Conservation (phyloP, 495 filamentous ascomycete species). For the Elasticomyces elasticus region DNA sequence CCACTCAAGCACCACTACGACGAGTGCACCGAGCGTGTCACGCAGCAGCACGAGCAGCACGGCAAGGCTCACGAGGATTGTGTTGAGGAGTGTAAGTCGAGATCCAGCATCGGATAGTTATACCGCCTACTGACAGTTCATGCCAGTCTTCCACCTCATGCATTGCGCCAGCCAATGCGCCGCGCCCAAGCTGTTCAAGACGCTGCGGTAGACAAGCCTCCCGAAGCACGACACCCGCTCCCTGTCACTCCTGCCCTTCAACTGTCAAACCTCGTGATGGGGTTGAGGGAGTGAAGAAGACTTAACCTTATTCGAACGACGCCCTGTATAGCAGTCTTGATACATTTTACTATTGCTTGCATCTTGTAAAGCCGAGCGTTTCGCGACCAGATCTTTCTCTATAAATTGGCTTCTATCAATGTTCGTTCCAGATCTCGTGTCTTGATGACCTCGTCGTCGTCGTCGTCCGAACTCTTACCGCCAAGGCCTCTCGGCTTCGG, state of each 20-base stretch:
- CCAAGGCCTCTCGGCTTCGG: not conserved
- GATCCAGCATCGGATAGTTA: no score
- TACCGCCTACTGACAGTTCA: not conserved
- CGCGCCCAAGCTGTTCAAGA: constrained; percentile 85
- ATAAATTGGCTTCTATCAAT: no score
- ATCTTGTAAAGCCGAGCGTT: not conserved
- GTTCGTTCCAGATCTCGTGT: no score
- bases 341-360: constrained; percentile 19
- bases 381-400: no score
- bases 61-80: constrained; percentile 78
- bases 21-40: constrained; percentile 92
- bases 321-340: constrained; percentile 21
- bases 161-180: constrained; percentile 89
- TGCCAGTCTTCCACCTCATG: constrained; percentile 87
- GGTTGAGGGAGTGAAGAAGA: not conserved
- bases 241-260: not conserved
- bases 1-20: constrained; percentile 95
- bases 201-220: constrained; percentile 59
- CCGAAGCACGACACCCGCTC: not conserved
- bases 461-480: not conserved
- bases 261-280: not conserved
- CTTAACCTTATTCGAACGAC: not conserved
- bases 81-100: constrained; percentile 96
- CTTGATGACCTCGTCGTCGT: no score
- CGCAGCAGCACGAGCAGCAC: constrained; percentile 54